Conservation (phyloP, 2,329 filamentous ascomycete genomes). For the Neopestalotiopsis clavispora region DNA sequence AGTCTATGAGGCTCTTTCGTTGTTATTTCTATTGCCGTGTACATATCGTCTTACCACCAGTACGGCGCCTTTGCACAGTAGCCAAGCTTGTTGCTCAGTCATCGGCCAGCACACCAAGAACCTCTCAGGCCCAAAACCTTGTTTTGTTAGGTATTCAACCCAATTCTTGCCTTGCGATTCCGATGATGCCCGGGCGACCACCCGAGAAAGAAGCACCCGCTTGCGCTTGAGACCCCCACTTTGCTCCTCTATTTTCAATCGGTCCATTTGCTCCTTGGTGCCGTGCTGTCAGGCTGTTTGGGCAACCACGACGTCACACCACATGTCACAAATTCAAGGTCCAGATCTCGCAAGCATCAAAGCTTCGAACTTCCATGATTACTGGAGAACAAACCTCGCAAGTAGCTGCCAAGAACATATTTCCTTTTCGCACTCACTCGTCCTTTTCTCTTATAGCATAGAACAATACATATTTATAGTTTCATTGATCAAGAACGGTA, state of each 20-base stretch:
- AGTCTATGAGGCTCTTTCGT: neutral
- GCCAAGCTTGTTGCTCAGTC: slow-evolving; percentile 7
- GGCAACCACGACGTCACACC: slow-evolving; percentile 14
- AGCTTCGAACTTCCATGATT: neutral
- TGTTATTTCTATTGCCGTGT: neutral
- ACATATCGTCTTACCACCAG: neutral
- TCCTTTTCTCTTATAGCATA: neutral
- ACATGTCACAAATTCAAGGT: neutral
- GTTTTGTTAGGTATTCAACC: neutral
- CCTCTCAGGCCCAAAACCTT: neutral
- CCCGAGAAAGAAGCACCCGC: slow-evolving; percentile 6
- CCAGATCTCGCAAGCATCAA: neutral
- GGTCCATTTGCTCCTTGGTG: slow-evolving; percentile 13
- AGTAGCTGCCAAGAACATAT: neutral
- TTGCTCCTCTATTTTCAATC: slow-evolving; percentile 5
- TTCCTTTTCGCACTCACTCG: no score
- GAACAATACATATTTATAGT: neutral
- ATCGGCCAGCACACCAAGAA: neutral
- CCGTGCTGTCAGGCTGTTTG: neutral
- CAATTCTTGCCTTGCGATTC: slow-evolving; percentile 4
- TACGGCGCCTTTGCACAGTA: neutral
- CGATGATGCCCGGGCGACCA: neutral
- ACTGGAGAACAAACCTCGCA: neutral
- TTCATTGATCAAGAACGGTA: neutral
- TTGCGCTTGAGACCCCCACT: neutral